These are phyloP conservation scores for Phytopythium delawarense DNA, from an alignment of 352 stramenopile species.

Conservation along the genomic window DNA sequence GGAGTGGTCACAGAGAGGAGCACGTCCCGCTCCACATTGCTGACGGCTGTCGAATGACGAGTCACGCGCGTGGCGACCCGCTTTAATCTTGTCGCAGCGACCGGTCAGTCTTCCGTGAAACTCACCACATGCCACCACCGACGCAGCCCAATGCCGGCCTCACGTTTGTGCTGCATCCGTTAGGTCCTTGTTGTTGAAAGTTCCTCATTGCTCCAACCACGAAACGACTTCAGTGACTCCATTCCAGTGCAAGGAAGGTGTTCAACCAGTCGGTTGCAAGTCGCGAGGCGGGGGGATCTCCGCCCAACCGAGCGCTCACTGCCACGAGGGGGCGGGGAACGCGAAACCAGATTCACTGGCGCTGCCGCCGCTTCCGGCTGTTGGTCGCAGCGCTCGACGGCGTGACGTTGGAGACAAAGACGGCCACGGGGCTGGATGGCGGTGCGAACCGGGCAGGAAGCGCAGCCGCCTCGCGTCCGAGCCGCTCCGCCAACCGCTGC, in stretches of 20 bases:
- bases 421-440: background rate
- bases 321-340: background rate
- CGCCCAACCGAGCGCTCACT: background rate
- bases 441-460: background rate
- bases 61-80: background rate
- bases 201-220: background rate
- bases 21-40: too few relatives aligned
- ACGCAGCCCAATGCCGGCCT: background rate
- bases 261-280: background rate
- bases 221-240: background rate
- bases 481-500: background rate
- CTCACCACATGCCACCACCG: too few relatives aligned
- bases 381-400: background rate
- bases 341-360: background rate
- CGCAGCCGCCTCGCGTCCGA: background rate
- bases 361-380: slow-evolving; percentile 2
- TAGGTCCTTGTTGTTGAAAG: background rate
- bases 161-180: background rate
- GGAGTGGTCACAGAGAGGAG: background rate
- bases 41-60: background rate
- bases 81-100: background rate
- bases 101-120: background rate
- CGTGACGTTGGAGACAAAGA: background rate
- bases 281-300: background rate
- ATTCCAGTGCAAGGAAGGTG: background rate